Evolutionary conservation across 768 basidiomycete genomes (phyloP).

Genomic region (Serendipita indica): DNA sequence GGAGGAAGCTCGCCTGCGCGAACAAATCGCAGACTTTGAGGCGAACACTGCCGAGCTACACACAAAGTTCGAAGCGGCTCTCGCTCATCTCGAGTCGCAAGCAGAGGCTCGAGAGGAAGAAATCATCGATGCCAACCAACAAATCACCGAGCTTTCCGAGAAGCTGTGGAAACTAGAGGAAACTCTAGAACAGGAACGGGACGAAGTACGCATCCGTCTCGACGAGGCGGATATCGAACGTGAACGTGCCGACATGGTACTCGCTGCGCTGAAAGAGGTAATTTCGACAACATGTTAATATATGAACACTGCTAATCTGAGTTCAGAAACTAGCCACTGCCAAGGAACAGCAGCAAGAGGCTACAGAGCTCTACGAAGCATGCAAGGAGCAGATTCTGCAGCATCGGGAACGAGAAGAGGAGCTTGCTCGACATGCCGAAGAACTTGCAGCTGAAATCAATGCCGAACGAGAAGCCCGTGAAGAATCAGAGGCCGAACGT

Average conservation of each 20-base stretch:
- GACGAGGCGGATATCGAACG: slow-evolving; percentile 53
- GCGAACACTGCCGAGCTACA: slow-evolving; percentile 54
- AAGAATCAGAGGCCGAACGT: slow-evolving; percentile 39
- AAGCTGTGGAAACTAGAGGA: slow-evolving; percentile 74
- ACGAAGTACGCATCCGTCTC: slow-evolving; percentile 48
- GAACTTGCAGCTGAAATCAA: slow-evolving; percentile 49
- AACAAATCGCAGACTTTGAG: slow-evolving; percentile 63
- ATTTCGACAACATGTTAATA: not conserved
- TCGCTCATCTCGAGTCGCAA: slow-evolving; percentile 64
- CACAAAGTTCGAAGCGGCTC: slow-evolving; percentile 55
- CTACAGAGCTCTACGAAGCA: slow-evolving; percentile 43
- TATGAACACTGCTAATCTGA: slow-evolving; percentile 6
- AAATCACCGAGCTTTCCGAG: slow-evolving; percentile 68
- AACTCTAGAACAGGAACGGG: slow-evolving; percentile 38
- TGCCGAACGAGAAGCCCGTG: slow-evolving; percentile 40
- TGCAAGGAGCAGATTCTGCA: slow-evolving; percentile 41
- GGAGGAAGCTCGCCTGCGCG: slow-evolving; percentile 58
- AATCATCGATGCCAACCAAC: slow-evolving; percentile 52
- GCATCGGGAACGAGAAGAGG: slow-evolving; percentile 58
- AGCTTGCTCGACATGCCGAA: slow-evolving; percentile 59
- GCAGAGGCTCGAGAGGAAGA: slow-evolving; percentile 68
- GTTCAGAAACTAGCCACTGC: slow-evolving; percentile 50
- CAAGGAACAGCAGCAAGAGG: slow-evolving; percentile 52
- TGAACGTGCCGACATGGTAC: slow-evolving; percentile 50
- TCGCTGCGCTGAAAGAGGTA: slow-evolving; percentile 72